Conservation (phyloP, 495 filamentous ascomycete genomes). For the Chaetomium cochliodes region DNA sequence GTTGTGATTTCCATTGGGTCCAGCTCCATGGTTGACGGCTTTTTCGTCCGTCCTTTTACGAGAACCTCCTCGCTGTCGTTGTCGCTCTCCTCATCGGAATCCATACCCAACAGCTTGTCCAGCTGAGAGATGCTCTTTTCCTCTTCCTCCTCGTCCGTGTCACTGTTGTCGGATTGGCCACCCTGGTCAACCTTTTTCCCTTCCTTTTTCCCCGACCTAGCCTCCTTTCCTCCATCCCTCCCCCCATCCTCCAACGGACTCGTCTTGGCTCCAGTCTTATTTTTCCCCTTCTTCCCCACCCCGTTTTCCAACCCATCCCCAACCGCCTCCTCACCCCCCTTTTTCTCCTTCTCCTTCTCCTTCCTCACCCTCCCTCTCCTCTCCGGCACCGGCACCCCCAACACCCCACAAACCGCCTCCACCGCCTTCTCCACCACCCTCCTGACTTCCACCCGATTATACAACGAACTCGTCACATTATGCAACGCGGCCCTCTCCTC, state of each 20-base stretch:
- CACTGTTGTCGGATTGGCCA: not conserved
- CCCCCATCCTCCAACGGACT: not conserved
- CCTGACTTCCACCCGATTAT: conserved; percentile 71
- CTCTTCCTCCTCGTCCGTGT: conserved; percentile 20
- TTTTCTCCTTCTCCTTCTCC: conserved; percentile 27
- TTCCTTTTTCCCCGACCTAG: not conserved
- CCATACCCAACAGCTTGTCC: conserved; percentile 25
- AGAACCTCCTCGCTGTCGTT: conserved; percentile 22
- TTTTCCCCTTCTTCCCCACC: conserved; percentile 24
- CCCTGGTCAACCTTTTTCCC: conserved; percentile 8
- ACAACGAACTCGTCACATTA: conserved; percentile 81
- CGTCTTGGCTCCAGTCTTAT: conserved; percentile 9
- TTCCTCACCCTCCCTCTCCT: conserved; percentile 35
- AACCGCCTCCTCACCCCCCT: conserved; percentile 31
- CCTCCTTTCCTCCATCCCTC: conserved; percentile 2
- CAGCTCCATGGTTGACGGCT: conserved; percentile 23
- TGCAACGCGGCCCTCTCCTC: conserved; percentile 49
- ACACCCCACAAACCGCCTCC: conserved; percentile 57
- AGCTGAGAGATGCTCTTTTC: conserved; percentile 25
- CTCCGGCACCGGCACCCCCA: conserved; percentile 58
- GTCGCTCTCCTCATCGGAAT: conserved; percentile 21
- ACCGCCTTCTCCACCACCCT: conserved; percentile 63
- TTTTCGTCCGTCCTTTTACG: conserved; percentile 15
- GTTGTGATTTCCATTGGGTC: conserved; percentile 30
- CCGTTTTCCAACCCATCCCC: conserved; percentile 6